Conservation (phyloP, 208 protist genomes). For the Leishmania lainsoni region DNA sequence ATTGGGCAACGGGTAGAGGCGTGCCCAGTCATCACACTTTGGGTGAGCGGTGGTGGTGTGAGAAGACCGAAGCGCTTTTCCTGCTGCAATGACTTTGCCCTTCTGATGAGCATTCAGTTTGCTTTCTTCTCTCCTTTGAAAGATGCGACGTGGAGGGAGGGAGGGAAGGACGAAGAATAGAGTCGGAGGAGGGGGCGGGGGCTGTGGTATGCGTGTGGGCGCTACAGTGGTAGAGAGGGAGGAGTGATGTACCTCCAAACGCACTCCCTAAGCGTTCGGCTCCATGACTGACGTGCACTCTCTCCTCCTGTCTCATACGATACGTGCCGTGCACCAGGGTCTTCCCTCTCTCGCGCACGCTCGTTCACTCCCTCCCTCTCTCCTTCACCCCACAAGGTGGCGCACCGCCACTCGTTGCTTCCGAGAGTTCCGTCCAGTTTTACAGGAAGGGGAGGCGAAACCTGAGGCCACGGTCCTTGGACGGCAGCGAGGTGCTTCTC, state of each 20-base stretch:
- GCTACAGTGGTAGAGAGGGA: neutral
- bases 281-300: neutral
- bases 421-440: neutral
- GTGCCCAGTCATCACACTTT: neutral
- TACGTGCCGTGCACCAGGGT: neutral
- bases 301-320: neutral
- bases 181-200: neutral
- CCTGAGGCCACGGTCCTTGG: slow-evolving; percentile 18
- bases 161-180: neutral
- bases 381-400: neutral
- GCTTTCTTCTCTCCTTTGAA: neutral
- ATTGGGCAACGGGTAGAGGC: neutral
- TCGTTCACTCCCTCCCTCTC: neutral
- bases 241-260: neutral
- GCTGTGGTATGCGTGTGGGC: neutral
- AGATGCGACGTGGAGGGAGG: neutral
- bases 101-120: neutral
- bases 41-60: neutral
- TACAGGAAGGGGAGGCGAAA: slow-evolving; percentile 46
- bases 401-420: neutral
- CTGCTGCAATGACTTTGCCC: neutral
- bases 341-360: neutral
- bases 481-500: slow-evolving; percentile 15
- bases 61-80: no score
- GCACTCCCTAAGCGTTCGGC: neutral